Conservation (phyloP, 352 stramenopile species). For the Phytopythium montanum region DNA sequence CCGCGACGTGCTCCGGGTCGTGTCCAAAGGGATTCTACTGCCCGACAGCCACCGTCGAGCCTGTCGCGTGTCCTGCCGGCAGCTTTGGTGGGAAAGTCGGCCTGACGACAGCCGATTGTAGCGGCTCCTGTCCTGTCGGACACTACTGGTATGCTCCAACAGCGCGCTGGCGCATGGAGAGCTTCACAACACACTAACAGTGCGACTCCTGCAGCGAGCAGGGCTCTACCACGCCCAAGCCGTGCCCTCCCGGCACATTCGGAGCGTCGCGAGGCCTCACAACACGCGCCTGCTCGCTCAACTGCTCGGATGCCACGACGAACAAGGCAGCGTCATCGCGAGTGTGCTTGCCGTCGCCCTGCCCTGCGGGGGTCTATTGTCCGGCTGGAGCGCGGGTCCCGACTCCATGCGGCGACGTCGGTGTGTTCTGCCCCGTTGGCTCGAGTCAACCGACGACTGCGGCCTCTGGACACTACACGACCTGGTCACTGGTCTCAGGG, state of each 20-base stretch:
- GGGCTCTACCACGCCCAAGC: slow-evolving; percentile 29
- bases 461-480: slow-evolving; percentile 55
- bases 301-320: slow-evolving; percentile 19
- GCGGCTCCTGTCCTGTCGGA: slow-evolving; percentile 41
- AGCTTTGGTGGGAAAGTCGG: slow-evolving; percentile 34
- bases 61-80: slow-evolving; percentile 43
- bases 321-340: slow-evolving; percentile 6
- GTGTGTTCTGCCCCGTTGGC: slow-evolving; percentile 45
- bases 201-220: slow-evolving; percentile 18
- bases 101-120: slow-evolving; percentile 35
- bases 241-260: slow-evolving; percentile 48
- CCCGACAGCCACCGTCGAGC: slow-evolving; percentile 37
- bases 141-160: slow-evolving; percentile 46
- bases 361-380: slow-evolving; percentile 58
- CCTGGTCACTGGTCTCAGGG: slow-evolving; percentile 21
- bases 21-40: slow-evolving; percentile 62
- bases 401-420: slow-evolving; percentile 29
- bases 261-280: slow-evolving; percentile 29
- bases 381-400: slow-evolving; percentile 28
- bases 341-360: slow-evolving; percentile 40
- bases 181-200: background rate
- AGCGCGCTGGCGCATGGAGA: background rate
- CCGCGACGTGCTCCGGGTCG: slow-evolving; percentile 25
- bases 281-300: slow-evolving; percentile 39
- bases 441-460: slow-evolving; percentile 34